phyloP scores from a whole-genome alignment of 2,329 filamentous ascomycete genomes.

The Xylaria sp. region DNA sequence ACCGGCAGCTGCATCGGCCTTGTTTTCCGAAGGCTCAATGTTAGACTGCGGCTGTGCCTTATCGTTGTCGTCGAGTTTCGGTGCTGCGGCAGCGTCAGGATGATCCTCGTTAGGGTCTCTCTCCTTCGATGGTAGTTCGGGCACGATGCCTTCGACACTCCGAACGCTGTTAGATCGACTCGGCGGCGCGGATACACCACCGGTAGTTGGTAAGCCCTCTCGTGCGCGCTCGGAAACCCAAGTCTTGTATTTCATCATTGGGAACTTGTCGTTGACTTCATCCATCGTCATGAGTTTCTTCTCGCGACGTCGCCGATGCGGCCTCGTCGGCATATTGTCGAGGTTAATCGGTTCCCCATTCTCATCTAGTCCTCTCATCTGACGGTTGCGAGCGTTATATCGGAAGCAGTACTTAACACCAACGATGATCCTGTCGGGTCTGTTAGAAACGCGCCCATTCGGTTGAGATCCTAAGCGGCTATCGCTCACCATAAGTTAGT shows the following conservation, averaged over 20 bases:
- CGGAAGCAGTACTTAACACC: slow-evolving; percentile 99
- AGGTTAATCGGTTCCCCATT: slow-evolving; percentile 89
- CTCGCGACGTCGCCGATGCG: slow-evolving; percentile 84
- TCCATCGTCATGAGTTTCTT: slow-evolving; percentile 99
- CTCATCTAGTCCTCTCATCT: slow-evolving; percentile 69
- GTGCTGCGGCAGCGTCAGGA: slow-evolving; percentile 35
- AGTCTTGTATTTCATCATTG: slow-evolving; percentile 92
- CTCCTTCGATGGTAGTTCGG: slow-evolving; percentile 48
- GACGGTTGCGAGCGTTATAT: slow-evolving; percentile 92
- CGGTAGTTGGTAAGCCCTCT: slow-evolving; percentile 80
- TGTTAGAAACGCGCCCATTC: slow-evolving; percentile 19
- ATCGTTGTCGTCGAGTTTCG: slow-evolving; percentile 34
- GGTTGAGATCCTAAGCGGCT: slow-evolving; percentile 1
- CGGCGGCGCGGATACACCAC: slow-evolving; percentile 76
- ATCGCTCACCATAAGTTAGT: slow-evolving; percentile 90
- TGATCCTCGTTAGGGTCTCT: slow-evolving; percentile 48
- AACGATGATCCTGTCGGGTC: slow-evolving; percentile 83
- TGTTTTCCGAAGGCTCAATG: slow-evolving; percentile 29
- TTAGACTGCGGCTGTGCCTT: slow-evolving; percentile 27
- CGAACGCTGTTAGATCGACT: slow-evolving; percentile 76
- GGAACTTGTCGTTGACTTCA: slow-evolving; percentile 97
- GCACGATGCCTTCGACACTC: slow-evolving; percentile 62
- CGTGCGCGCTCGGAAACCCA: slow-evolving; percentile 86
- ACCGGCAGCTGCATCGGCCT: slow-evolving; percentile 21
- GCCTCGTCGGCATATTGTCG: slow-evolving; percentile 75